These are phyloP conservation scores for Aspergillus sp. DNA, from an alignment of 2,329 filamentous ascomycete genomes.

Conservation along the genomic window DNA sequence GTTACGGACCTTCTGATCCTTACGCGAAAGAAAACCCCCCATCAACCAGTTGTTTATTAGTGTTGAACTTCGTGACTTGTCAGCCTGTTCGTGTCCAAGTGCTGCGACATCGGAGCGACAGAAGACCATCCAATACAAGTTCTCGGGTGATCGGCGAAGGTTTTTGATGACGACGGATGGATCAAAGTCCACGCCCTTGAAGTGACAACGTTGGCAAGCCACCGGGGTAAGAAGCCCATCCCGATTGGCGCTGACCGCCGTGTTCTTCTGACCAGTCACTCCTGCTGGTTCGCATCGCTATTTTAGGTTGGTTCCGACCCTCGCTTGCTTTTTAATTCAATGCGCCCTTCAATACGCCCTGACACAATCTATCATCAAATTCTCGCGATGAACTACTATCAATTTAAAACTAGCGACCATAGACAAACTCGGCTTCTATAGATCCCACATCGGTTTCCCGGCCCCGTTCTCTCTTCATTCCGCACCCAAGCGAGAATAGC, in stretches of 20 bases:
- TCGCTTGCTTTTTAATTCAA: neutral
- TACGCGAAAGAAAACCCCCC: neutral
- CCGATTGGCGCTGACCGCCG: neutral
- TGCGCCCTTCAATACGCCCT: too few relatives aligned
- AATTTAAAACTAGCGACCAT: too few relatives aligned
- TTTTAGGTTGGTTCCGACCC: neutral
- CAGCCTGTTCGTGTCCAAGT: neutral
- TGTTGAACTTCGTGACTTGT: neutral
- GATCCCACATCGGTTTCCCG: too few relatives aligned
- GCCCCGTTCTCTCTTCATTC: neutral
- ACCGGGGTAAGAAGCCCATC: neutral
- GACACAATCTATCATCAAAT: too few relatives aligned
- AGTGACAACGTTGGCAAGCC: neutral
- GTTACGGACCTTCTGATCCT: neutral
- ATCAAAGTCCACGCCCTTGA: neutral
- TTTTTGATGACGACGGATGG: neutral
- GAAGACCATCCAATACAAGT: neutral
- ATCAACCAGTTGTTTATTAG: neutral
- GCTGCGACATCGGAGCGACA: neutral
- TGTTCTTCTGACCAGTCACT: too few relatives aligned
- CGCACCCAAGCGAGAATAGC: conserved; percentile 3
- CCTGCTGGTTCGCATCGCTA: neutral
- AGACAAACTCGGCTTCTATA: too few relatives aligned
- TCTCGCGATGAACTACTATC: too few relatives aligned
- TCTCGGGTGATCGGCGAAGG: neutral